Base-by-base conservation (phyloP, 371 early-diverging fungal species). In the Conidiobolus incongruus region DNA sequence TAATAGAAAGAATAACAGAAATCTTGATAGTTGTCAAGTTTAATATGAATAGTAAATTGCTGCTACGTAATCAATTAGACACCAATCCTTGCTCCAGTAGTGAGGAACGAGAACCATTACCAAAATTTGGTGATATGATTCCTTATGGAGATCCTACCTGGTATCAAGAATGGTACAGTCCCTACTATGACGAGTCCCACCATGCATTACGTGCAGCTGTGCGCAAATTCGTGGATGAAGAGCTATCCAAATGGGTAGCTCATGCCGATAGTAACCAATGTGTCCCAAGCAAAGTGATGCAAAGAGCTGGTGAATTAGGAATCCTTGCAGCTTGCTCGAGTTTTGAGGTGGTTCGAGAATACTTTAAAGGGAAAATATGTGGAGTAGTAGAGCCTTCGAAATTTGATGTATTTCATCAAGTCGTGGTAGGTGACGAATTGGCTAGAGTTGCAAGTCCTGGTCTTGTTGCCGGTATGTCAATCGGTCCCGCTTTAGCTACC, bases 131-230 rank as follows among this genome's bases (percentile, higher is more conserved):
- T 33, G 83, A 81, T 41, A 58, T 71, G 52, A 54, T 82, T 30
- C 84, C 84, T 6, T 79, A 66, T 56, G 80, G 78, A 7, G 87
- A 86, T 51, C 84, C 87, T 16, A 70, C 71, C 44, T 83, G 83
- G 83, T 85, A 81, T 60, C 72, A 74, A 48, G 77, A 73, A 31
- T 71, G 68, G 63, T 60, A 66, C 48, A 70, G 67, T 55, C 75
- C 78, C 12, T 77, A 72, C 61, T 77, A 82, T 60, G 75, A 74
- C 19, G 81, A 80, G 21, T 65, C 71, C 12, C 88, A 88, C 54
- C 68, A 76, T 32, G 56, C 60, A 29, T 52, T 83, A 11, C 73
- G 85, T 15, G 67, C 67, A 30, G 55, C 42, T 20, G 56, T 81
- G 17, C 73, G 88, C 44, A 58, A 59, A 13, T 85, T 77, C 54